Conservation (phyloP, 306 rosid species). For the Abrus pulchellus region DNA sequence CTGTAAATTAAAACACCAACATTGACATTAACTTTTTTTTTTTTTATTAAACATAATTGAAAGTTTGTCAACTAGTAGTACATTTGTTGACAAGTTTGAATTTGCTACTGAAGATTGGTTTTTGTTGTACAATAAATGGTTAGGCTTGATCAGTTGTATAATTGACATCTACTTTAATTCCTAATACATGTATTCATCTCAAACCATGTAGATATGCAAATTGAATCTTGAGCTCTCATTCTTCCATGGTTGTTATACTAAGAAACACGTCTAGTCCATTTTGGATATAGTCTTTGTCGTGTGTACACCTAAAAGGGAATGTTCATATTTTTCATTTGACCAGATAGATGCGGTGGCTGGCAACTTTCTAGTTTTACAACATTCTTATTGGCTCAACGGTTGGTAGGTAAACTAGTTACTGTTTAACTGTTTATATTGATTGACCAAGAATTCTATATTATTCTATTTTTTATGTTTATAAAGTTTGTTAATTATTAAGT, state of each 20-base stretch:
- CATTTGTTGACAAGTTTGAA: too few species aligned
- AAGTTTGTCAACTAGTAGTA: not conserved
- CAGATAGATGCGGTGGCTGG: too few species aligned
- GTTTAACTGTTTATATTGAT: too few species aligned
- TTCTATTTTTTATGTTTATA: too few species aligned
- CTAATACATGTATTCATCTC: not conserved
- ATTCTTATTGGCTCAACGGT: too few species aligned
- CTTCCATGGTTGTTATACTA: not conserved
- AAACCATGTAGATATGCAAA: not conserved
- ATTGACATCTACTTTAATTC: not conserved
- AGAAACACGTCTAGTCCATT: too few species aligned
- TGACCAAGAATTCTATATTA: too few species aligned
- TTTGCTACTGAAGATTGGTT: not conserved
- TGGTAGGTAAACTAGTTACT: too few species aligned
- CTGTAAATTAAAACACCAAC: not conserved
- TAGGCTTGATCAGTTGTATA: not conserved
- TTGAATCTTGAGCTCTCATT: not conserved
- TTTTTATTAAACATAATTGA: not conserved
- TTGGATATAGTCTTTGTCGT: too few species aligned
- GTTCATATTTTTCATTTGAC: not conserved
- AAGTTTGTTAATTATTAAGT: too few species aligned
- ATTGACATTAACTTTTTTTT: not conserved
- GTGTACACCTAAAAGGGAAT: not conserved
- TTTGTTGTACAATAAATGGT: not conserved
- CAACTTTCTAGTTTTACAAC: too few species aligned